These are phyloP conservation scores for Angophora floribunda DNA, from an alignment of 345 rosid genomes.

Conservation along the genomic window DNA sequence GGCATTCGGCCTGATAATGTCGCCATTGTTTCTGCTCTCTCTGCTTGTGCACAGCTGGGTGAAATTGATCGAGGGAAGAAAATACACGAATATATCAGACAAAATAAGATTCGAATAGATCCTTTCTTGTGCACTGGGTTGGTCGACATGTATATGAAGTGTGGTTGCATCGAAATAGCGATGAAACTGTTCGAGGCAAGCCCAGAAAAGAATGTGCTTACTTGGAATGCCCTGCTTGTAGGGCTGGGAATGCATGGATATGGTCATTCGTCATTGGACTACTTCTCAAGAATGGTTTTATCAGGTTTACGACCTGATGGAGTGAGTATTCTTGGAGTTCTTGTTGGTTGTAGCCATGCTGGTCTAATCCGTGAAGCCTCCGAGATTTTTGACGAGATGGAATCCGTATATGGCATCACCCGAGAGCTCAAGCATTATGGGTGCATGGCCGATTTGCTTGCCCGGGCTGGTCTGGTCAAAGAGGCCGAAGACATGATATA, in stretches of 20 bases:
- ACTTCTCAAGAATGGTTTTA: conserved; percentile 39
- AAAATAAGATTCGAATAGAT: conserved; percentile 24
- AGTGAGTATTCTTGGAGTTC: conserved; percentile 43
- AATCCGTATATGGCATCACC: conserved; percentile 19
- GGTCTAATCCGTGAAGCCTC: conserved; percentile 57
- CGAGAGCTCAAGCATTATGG: conserved; percentile 66
- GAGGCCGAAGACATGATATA: conserved; percentile 53
- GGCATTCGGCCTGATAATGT: conserved; percentile 36
- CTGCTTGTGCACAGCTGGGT: conserved; percentile 70
- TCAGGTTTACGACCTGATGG: conserved; percentile 50
- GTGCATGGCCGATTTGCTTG: conserved; percentile 74
- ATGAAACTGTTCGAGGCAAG: conserved; percentile 31
- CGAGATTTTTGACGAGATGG: conserved; percentile 49
- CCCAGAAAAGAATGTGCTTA: conserved; percentile 26
- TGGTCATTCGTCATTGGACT: conserved; percentile 24
- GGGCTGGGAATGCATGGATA: conserved; percentile 70
- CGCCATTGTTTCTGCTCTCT: conserved; percentile 64
- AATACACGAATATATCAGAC: conserved; percentile 28
- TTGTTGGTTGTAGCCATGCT: conserved; percentile 69
- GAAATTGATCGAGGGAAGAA: conserved; percentile 42
- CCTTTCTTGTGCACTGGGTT: conserved; percentile 57
- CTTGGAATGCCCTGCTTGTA: conserved; percentile 67
- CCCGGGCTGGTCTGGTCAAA: conserved; percentile 53
- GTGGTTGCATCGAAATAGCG: conserved; percentile 45
- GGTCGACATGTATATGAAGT: conserved; percentile 62